phyloP scores from a whole-genome alignment of 176 grass and related monocot species.

The Cenchrus fungigraminus region DNA sequence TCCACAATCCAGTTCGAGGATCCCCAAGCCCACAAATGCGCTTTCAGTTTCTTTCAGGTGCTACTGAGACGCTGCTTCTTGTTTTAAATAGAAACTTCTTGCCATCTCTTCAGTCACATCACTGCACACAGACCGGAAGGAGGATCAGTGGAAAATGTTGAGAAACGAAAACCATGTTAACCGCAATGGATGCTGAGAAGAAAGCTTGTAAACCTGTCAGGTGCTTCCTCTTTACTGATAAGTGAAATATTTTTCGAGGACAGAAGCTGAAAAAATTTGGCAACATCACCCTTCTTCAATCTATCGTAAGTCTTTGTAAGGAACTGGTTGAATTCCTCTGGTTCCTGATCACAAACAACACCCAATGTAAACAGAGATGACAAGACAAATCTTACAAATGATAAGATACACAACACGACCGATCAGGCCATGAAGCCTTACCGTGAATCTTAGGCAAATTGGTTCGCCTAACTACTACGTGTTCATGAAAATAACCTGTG shows the following conservation, averaged over 20 bases:
- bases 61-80: conserved; percentile 44
- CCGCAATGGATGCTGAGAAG: not conserved
- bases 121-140: conserved; percentile 10
- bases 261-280: conserved; percentile 70
- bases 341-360: conserved; percentile 59
- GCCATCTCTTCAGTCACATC: conserved; percentile 58
- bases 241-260: conserved; percentile 67
- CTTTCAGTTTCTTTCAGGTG: conserved; percentile 6
- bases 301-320: conserved; percentile 56
- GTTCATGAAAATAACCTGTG: not conserved
- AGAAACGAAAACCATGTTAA: not conserved
- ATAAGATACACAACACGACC: not conserved
- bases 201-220: conserved; percentile 71
- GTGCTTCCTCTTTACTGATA: conserved; percentile 84
- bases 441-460: not conserved
- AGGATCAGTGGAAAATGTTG: not conserved
- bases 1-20: not conserved
- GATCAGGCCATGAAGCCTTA: conserved; percentile 8
- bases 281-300: conserved; percentile 49
- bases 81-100: conserved; percentile 43
- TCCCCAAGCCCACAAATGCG: not conserved
- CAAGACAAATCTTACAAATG: not conserved
- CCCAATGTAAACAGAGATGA: not conserved
- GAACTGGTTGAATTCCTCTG: conserved; percentile 81
- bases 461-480: conserved; percentile 8